phyloP scores from a whole-genome alignment of 1,284 basidiomycete species.

The Leccinum angustisporum region DNA sequence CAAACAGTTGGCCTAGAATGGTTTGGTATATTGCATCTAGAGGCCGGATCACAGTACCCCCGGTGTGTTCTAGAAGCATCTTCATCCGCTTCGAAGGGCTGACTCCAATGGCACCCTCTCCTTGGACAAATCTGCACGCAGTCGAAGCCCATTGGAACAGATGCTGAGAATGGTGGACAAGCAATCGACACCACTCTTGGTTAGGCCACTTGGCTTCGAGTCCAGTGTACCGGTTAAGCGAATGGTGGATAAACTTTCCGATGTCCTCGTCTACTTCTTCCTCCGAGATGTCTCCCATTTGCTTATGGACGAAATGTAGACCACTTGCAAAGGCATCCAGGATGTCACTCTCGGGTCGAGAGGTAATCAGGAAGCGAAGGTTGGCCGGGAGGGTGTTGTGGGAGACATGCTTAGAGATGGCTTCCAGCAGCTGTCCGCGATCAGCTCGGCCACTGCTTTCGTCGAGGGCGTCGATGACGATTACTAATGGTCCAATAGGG shows the following conservation, averaged over 20 bases:
- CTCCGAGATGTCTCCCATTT: not conserved
- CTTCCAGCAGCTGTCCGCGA: not conserved
- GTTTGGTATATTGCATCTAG: not conserved
- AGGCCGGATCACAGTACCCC: not conserved
- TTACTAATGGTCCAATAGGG: not conserved
- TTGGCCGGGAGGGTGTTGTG: not conserved
- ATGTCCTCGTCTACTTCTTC: not conserved
- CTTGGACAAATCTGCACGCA: not conserved
- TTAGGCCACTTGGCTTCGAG: too few species aligned
- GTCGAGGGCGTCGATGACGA: not conserved
- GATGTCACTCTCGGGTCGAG: not conserved
- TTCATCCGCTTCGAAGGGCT: not conserved
- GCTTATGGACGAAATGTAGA: not conserved
- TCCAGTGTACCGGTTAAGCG: not conserved
- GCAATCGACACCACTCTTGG: not conserved
- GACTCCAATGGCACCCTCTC: not conserved
- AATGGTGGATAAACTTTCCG: not conserved
- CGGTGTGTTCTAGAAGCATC: not conserved
- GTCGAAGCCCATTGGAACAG: not conserved
- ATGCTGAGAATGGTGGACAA: not conserved
- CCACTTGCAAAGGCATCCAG: not conserved
- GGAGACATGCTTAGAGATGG: not conserved
- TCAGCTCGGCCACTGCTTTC: not conserved
- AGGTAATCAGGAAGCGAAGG: not conserved
- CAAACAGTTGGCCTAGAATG: not conserved